Base-by-base conservation (phyloP, 805 yeast genomes). In the Candida saitoana region DNA sequence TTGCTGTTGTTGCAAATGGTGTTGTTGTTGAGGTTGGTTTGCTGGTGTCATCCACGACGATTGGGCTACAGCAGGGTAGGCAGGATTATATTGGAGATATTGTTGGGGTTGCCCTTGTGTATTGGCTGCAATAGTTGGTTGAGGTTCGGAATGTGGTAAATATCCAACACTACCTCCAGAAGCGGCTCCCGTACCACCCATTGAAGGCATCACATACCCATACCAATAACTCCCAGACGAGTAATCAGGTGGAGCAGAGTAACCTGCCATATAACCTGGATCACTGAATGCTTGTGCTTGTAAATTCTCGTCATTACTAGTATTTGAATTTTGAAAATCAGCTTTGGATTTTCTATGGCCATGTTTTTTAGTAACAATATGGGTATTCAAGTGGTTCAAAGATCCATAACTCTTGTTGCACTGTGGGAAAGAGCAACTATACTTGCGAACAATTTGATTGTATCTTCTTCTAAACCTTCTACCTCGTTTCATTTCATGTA, bases 331-430 rank as follows among this genome's bases (percentile, higher is more conserved):
- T 41, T 65, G 68, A 50, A 65, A 69, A 44, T 69, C 73, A 15
- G 65, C 64, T 46, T 67, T 69, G 19, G 65, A 58, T 49, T 67
- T 67, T 29, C 73, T 52, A 39, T 57, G 64, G n/a, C 74, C 74
- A 46, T 69, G 74, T 36, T 65, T 69, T 45, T 69, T 68, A 46
- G 73, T 67, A 20, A 69, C 73, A 4, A 69, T 68, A 49, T 69
- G 74, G 9, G 74, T 69, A 49, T 69, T 69, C 39, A 69, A 50
- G 50, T 69, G 74, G 50, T 69, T 69, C 39, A 69, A 54, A 36
- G 67, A 60, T 0, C 74, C 74, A 48, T 69, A 69, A 45, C 70
- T 63, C 48, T 69, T 69, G 40, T 60, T 50, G 48, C 74, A 69
- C 1, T 70, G 72, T 8, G 67, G 63, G 39, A 41, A 62, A 24